Evolutionary conservation across 495 filamentous ascomycete genomes (phyloP), one percentile per base, ranked within the genome.

Genomic region (Jackrogersella minutella): DNA sequence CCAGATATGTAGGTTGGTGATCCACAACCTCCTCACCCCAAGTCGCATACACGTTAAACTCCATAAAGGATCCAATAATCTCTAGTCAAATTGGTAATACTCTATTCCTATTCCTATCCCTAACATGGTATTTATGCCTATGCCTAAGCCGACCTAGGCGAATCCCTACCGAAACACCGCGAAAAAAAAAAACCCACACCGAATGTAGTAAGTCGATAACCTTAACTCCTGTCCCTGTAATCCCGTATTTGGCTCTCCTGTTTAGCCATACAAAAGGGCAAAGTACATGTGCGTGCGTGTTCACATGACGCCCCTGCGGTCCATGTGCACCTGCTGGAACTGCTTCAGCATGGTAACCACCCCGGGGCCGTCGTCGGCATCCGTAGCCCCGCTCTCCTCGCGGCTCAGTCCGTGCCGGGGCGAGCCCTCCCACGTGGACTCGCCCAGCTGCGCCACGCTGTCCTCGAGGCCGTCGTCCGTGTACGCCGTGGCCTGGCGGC

Each of bases 331-430:
- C 77, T 89, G 93, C 74, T 93, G 91, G 74, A 97, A 97, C 73
- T 98, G 91, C 72, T 93, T 91, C 43, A 99, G 84, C 76, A 98
- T 78, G 2, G 91, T 90, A 57, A 99, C 80, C 9, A 99, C 95
- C 19, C 90, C 91, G 1, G 84, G 79, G 37, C 81, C 82, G 17
- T 79, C 81, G 26, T 80, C 49, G 6, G 74, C 77, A 0, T 69
- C 66, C 14, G 64, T 71, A 5, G 62, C 69, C 7, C 61, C 71
- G 34, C 79, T 83, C 30, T 71, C 77, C 51, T 81, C 81, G 37
- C 79, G 70, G 24, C 76, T 82, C 5, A 81, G 7, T 0, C 73
- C 77, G 43, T 72, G 73, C 0, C 74, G 65, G 0, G 80, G 78
- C 28, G 82, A 80, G 21, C 76, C 78, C 66, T 84, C 79, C 78